Base-by-base conservation (phyloP, 2,329 filamentous ascomycete species). In the Scortechinia acanthostroma region DNA sequence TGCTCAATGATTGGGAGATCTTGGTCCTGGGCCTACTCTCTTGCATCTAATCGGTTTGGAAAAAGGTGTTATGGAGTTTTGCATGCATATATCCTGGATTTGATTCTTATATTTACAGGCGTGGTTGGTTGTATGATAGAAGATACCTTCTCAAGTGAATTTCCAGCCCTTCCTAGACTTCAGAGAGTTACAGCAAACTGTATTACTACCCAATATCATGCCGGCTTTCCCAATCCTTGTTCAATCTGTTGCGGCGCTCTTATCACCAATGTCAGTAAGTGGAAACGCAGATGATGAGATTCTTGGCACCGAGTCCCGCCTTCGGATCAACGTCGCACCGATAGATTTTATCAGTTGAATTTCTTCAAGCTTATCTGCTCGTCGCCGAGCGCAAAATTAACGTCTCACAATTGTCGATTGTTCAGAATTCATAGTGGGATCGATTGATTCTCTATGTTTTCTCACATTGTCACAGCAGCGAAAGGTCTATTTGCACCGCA, bases 381-480 rank as follows among this genome's bases (percentile, higher is more conserved):
- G 25, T n/a, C 25, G 10, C 10, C 25, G 10, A 10, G n/a, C 25
- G 25, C n/a, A n/a, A 30, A 10, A 10, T n/a, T 30, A 10, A 30
- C n/a, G 10, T 10, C 25, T 10, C 10, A 30, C n/a, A 30, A n/a
- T 30, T 30, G 10, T 10, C 10, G n/a, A 10, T 19, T 40, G 10
- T 13, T 40, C 10, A 10, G 35, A 40, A 40, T 40, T 10, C 17
- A 40, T 40, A 13, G 35, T 40, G 35, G 35, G 20, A 10, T 23
- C 46, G 25, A 46, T 43, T 37, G 22, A 43, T 43, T 45, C 53
- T 58, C 53, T 61, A 66, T 67, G 64, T 65, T 67, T 47, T 60
- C 63, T 42, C 57, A 66, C 25, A 37, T 67, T 45, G 58, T 66
- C 44, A 66, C 61, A 43, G 61, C 61, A 49, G 64, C 64, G 48